Evolutionary conservation across 352 stramenopile genomes (phyloP).

Genomic region (Nothophytophthora sp.): DNA sequence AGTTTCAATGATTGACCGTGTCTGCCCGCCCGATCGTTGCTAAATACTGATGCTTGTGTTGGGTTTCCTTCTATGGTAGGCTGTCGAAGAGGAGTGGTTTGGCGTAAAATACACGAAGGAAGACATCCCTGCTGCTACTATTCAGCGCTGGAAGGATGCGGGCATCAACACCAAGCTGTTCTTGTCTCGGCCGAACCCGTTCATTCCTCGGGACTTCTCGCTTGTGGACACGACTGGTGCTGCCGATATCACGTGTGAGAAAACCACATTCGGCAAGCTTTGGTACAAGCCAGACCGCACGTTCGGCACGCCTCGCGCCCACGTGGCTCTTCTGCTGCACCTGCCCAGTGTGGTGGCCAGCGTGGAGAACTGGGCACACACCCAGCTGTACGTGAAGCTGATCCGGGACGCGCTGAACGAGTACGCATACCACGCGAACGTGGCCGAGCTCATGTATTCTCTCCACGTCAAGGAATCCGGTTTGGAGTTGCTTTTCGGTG

Average conservation of each 20-base stretch:
- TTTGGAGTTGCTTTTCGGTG: conserved; percentile 69
- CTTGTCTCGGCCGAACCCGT: conserved; percentile 64
- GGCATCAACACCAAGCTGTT: conserved; percentile 43
- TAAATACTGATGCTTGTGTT: conserved; percentile 1
- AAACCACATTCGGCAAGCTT: conserved; percentile 47
- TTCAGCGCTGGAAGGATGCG: conserved; percentile 42
- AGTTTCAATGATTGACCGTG: background rate
- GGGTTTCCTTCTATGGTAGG: conserved; percentile 20
- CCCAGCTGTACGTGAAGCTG: conserved; percentile 63
- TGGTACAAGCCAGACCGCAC: conserved; percentile 65
- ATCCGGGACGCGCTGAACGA: conserved; percentile 70
- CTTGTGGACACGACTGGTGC: conserved; percentile 35
- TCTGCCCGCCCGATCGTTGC: background rate
- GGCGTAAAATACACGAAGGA: conserved; percentile 56
- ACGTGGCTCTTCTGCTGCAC: conserved; percentile 54
- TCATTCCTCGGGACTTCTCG: conserved; percentile 73
- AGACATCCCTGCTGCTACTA: conserved; percentile 26
- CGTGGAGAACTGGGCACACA: conserved; percentile 39
- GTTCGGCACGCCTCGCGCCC: conserved; percentile 64
- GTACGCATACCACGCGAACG: conserved; percentile 74
- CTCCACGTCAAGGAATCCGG: conserved; percentile 63
- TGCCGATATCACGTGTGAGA: conserved; percentile 31
- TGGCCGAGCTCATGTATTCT: conserved; percentile 73
- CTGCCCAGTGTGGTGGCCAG: conserved; percentile 48
- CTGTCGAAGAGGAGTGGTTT: conserved; percentile 65